Evolutionary conservation across 2,329 filamentous ascomycete genomes (phyloP).

Genomic region (Conoideocrella luteorostrata): DNA sequence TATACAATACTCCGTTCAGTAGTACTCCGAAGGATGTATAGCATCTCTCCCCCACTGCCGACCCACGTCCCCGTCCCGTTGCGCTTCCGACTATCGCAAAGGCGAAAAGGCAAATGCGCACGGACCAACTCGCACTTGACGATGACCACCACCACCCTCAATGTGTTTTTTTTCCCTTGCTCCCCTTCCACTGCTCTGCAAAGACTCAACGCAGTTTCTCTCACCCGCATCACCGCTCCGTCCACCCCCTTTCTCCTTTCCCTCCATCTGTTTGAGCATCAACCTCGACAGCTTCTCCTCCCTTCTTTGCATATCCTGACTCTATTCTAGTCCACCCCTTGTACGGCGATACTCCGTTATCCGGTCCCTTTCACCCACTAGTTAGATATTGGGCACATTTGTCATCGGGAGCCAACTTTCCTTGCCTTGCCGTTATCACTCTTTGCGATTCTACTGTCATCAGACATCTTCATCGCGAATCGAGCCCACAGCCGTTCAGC

Average conservation of each 20-base stretch:
- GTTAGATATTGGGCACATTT: slow-evolving; percentile 3
- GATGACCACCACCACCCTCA: slow-evolving; percentile 13
- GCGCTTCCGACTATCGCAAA: slow-evolving; percentile 10
- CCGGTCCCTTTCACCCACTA: slow-evolving; percentile 1
- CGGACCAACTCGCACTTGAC: slow-evolving; percentile 13
- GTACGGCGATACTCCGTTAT: slow-evolving; percentile 4
- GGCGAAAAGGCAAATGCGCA: slow-evolving; percentile 6
- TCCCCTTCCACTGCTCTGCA: slow-evolving; percentile 8
- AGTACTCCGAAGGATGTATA: too few species aligned
- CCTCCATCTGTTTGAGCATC: slow-evolving; percentile 5
- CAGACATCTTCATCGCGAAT: not conserved
- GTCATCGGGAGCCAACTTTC: slow-evolving; percentile 13
- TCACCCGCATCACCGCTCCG: slow-evolving; percentile 7
- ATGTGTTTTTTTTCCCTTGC: slow-evolving; percentile 10
- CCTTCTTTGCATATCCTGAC: slow-evolving; percentile 8
- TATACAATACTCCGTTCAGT: too few species aligned
- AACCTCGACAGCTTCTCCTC: slow-evolving; percentile 8
- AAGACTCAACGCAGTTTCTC: slow-evolving; percentile 7
- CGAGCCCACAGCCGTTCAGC: slow-evolving; percentile 1
- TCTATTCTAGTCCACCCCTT: slow-evolving; percentile 7
- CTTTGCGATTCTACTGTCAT: slow-evolving; percentile 1
- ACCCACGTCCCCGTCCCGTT: too few species aligned
- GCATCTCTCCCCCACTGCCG: too few species aligned
- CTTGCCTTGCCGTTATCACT: not conserved
- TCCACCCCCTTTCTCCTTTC: slow-evolving; percentile 8